A percentile compares a stretch with the other conserved stretches of the same genome.
Conservation (phyloP, 352 stramenopile species). For the Pythium diclinum region DNA sequence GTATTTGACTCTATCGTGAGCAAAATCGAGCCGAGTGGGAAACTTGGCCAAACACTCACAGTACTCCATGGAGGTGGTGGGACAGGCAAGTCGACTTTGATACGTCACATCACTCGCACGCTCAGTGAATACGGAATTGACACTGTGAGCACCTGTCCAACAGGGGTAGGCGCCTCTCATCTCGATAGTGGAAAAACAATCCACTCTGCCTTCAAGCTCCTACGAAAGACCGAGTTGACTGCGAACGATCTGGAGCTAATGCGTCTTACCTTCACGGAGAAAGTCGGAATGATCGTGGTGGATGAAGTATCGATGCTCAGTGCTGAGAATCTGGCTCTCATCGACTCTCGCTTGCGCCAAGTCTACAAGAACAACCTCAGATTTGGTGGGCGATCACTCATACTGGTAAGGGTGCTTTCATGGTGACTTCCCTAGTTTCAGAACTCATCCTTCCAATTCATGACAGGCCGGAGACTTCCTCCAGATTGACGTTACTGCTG, state of each 20-base stretch:
- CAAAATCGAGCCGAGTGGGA: not conserved
- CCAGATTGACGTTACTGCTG: not conserved
- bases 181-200: not conserved
- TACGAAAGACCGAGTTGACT: not conserved
- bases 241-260: conserved; percentile 16
- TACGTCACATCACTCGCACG: not conserved
- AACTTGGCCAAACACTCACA: not conserved
- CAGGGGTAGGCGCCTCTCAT: not conserved
- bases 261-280: conserved; percentile 20
- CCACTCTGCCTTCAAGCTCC: not conserved
- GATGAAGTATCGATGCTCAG: conserved; percentile 30
- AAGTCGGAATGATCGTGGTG: conserved; percentile 17
- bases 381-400: conserved; percentile 22
- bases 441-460: no score
- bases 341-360: conserved; percentile 15
- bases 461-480: conserved; percentile 8
- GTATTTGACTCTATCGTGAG: not conserved
- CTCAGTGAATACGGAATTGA: not conserved
- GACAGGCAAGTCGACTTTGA: not conserved
- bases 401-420: no score
- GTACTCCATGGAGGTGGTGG: conserved; percentile 6
- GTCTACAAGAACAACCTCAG: not conserved
- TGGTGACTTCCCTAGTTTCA: no score
- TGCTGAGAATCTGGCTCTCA: conserved; percentile 12
- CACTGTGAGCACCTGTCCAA: conserved; percentile 2